These are phyloP conservation scores for Hypoxylon sp. DNA, from an alignment of 2,329 filamentous ascomycete genomes.

Conservation along the genomic window DNA sequence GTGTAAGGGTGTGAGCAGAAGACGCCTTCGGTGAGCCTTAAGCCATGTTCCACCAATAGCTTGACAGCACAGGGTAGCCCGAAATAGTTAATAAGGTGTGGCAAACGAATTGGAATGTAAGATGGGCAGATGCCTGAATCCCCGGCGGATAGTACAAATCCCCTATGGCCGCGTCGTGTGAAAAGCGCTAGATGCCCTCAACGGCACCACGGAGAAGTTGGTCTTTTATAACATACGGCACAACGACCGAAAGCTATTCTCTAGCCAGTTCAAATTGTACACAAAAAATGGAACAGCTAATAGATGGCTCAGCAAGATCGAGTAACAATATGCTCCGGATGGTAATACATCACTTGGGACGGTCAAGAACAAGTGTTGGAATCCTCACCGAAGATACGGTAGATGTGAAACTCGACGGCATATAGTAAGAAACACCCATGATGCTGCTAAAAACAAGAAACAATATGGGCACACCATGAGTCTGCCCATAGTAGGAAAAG, in stretches of 20 bases:
- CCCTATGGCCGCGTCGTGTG: conserved; percentile 15
- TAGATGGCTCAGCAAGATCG: conserved; percentile 17
- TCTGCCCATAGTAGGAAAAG: conserved; percentile 28
- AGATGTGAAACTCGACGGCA: conserved; percentile 28
- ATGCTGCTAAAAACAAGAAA: conserved; percentile 16
- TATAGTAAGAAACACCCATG: conserved; percentile 29
- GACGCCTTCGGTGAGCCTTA: conserved; percentile 42
- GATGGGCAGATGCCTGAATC: conserved; percentile 18
- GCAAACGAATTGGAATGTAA: conserved; percentile 31
- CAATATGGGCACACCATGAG: conserved; percentile 37
- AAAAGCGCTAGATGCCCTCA: conserved; percentile 28
- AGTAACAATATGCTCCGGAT: conserved; percentile 15
- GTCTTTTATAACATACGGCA: conserved; percentile 26
- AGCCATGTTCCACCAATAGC: conserved; percentile 36
- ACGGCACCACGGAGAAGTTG: conserved; percentile 23
- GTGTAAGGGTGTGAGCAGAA: conserved; percentile 41
- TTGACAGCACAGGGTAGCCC: conserved; percentile 22
- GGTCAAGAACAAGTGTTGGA: conserved; percentile 9
- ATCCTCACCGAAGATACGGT: conserved; percentile 34
- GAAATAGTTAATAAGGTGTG: conserved; percentile 31
- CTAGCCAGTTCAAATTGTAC: conserved; percentile 3
- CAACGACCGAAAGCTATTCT: conserved; percentile 10
- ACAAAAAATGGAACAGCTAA: conserved; percentile 15
- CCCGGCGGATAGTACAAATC: conserved; percentile 20
- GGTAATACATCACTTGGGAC: conserved; percentile 11